Conservation (phyloP, 2,329 filamentous ascomycete genomes). For the Domatiomyces globalis region DNA sequence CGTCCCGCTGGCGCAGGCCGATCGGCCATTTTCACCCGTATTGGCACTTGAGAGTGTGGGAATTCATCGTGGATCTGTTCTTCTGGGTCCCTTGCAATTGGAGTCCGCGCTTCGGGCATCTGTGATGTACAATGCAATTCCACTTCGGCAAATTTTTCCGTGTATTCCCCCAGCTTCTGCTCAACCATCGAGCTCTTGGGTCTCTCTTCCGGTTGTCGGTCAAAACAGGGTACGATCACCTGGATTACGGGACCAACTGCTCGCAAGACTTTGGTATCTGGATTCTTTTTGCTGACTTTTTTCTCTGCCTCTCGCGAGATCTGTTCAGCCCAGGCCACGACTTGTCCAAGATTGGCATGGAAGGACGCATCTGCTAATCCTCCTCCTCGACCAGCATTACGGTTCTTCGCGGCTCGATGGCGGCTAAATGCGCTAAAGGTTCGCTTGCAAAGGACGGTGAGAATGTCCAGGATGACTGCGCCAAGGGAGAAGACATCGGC, state of each 20-base stretch:
- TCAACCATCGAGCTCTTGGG: slow-evolving; percentile 23
- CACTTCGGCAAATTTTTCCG: slow-evolving; percentile 26
- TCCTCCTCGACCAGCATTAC: slow-evolving; percentile 33
- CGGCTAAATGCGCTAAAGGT: slow-evolving; percentile 41
- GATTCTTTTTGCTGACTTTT: slow-evolving; percentile 22
- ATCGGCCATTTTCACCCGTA: neutral
- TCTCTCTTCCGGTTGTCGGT: slow-evolving; percentile 22
- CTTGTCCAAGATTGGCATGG: slow-evolving; percentile 41
- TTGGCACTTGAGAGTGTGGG: no score
- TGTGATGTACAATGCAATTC: slow-evolving; percentile 11
- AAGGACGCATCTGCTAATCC: slow-evolving; percentile 43
- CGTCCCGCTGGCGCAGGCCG: neutral
- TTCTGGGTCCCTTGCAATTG: neutral
- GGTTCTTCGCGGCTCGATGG: slow-evolving; percentile 41
- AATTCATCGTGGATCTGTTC: neutral
- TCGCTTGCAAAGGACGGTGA: slow-evolving; percentile 45
- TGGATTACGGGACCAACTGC: slow-evolving; percentile 27
- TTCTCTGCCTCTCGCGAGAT: slow-evolving; percentile 30
- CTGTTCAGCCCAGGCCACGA: slow-evolving; percentile 40
- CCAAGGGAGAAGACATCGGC: slow-evolving; percentile 47
- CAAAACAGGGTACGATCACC: slow-evolving; percentile 26
- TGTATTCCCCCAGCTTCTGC: slow-evolving; percentile 16
- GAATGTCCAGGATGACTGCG: slow-evolving; percentile 44
- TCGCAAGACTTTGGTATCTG: slow-evolving; percentile 20
- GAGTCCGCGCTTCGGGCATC: neutral